A percentile compares a stretch with the other conserved stretches of the same genome.
phyloP scores from a whole-genome alignment of 2,329 filamentous ascomycete genomes.

The Nectriaceae sp. region DNA sequence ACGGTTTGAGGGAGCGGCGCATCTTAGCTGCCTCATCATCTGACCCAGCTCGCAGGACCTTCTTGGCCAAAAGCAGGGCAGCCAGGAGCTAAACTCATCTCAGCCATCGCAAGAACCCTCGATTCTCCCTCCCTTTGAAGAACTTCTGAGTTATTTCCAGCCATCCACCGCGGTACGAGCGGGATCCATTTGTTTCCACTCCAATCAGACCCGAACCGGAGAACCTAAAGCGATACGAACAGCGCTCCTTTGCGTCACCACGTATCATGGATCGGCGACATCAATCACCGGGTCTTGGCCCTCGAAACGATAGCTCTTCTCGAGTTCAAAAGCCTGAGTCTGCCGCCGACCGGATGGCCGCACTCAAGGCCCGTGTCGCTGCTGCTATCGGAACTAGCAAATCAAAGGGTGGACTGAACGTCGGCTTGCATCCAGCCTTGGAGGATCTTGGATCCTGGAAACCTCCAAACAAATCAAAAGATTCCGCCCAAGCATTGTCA shows the following conservation, averaged over 20 bases:
- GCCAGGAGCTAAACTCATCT: no score
- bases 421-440: constrained; percentile 77
- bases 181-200: no score
- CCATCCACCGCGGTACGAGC: no score
- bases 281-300: constrained; percentile 53
- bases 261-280: constrained; percentile 59
- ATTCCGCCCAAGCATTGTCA: constrained; percentile 21
- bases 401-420: constrained; percentile 68
- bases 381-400: constrained; percentile 67
- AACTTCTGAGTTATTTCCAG: no score
- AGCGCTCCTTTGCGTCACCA: no score
- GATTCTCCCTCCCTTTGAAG: no score
- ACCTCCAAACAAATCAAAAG: constrained; percentile 41
- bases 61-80: no score
- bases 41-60: neutral
- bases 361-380: constrained; percentile 77
- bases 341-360: constrained; percentile 68
- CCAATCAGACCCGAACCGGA: no score
- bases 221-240: no score
- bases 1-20: neutral
- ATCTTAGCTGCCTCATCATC: constrained; percentile 3
- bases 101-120: no score
- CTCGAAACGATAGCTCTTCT: constrained; percentile 55
- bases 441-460: constrained; percentile 55
- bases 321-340: constrained; percentile 58